Conservation (phyloP, 1,139 yeast species). For the Zygosaccharomyces pseudobailii region DNA sequence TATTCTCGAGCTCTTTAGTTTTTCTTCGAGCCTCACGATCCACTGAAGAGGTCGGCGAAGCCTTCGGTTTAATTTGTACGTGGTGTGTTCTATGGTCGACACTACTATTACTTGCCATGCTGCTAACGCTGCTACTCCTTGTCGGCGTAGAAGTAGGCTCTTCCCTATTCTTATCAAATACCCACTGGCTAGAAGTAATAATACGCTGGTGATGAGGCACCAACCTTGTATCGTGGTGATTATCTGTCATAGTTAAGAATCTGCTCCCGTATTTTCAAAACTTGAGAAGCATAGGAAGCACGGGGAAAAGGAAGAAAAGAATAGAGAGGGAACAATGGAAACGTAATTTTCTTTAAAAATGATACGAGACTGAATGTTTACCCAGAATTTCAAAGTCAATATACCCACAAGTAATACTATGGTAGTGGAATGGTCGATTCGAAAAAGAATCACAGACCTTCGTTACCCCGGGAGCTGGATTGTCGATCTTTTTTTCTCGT, state of each 20-base stretch:
- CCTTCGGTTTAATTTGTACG: conserved; percentile 3
- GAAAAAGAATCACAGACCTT: not conserved
- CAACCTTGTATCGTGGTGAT: conserved; percentile 5
- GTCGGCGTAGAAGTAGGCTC: not conserved
- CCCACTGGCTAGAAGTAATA: conserved; percentile 23
- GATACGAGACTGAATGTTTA: not conserved
- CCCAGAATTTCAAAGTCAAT: not conserved
- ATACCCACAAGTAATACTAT: not conserved
- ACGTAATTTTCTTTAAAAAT: not conserved
- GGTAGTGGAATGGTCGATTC: not conserved
- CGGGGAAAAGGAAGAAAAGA: not conserved
- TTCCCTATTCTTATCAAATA: conserved; percentile 14
- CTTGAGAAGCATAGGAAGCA: conserved; percentile 1
- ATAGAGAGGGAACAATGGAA: not conserved
- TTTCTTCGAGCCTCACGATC: conserved; percentile 11
- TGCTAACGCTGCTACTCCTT: not conserved
- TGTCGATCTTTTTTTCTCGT: not conserved
- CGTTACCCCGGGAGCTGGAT: not conserved
- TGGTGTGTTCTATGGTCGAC: conserved; percentile 9
- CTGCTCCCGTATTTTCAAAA: not conserved
- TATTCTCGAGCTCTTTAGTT: conserved; percentile 23
- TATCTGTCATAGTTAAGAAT: not conserved
- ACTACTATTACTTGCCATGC: conserved; percentile 5
- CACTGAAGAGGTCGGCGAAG: conserved; percentile 5
- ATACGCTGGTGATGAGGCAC: conserved; percentile 20